Evolutionary conservation across 2,329 filamentous ascomycete species (phyloP), one percentile per base, ranked within the genome.

Genomic region (Beauveria caledonica): DNA sequence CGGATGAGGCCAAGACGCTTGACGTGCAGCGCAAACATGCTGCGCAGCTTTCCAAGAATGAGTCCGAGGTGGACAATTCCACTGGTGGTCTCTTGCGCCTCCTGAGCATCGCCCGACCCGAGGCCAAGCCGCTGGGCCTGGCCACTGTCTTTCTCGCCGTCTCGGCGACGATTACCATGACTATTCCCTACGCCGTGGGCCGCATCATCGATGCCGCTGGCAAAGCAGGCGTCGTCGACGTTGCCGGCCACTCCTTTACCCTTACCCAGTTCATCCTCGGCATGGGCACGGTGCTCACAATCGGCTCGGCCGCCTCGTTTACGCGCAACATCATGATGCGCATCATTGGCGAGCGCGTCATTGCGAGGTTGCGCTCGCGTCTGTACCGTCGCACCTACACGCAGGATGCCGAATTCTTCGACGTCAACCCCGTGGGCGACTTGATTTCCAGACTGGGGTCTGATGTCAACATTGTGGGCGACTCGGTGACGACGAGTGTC

Each of bases 341-440:
- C 36, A 94, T 97, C 63, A 90, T 99, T 9, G 95, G 94, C 64
- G 95, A 99, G 75, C 85, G 94, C 45, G 94, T 99, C 62, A 94
- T 99, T 60, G 87, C 93, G 10, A 85, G 93, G 66, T 80, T 99
- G 60, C 86, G 94, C 63, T 93, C 92, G n/a, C 89, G 91, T 70
- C 84, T 99, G 3, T 99, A 96, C 77, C 86, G 91, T 65, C 86
- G 89, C 65, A 99, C 94, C 0, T 96, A 95, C 67, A 83, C 94
- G 17, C 94, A 99, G 73, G 94, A 99, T 73, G 94, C 94, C 62
- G 94, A 97, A 70, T 99, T 99, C 77, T 99, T 99, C 70, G 94
- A 99, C 71, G 95, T 95, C 45, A 99, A 99, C 75, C 85, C 94
- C 23, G 92, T 97, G 27, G 94, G 94, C 72, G 94, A 99, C 71